These are phyloP conservation scores for Pleoardoris graminearum DNA, from an alignment of 2,329 filamentous ascomycete genomes.

Conservation along the genomic window DNA sequence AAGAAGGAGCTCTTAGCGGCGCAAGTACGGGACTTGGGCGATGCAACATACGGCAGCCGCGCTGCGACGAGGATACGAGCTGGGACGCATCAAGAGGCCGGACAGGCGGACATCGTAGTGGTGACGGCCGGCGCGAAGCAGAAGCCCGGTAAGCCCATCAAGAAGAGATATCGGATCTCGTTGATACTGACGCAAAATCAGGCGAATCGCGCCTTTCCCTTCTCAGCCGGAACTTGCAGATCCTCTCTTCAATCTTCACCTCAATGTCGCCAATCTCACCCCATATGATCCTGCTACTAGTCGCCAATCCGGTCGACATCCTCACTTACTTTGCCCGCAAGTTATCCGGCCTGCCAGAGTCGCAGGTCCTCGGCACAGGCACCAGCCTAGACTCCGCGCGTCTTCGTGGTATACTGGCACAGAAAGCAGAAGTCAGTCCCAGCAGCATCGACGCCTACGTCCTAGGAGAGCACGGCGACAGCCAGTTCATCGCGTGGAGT, in stretches of 20 bases:
- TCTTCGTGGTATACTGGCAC: conserved; percentile 51
- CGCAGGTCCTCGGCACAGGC: conserved; percentile 58
- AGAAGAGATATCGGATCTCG: background rate
- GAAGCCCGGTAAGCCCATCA: conserved; percentile 40
- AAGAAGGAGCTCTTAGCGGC: conserved; percentile 53
- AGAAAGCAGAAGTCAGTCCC: conserved; percentile 45
- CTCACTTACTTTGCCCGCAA: conserved; percentile 56
- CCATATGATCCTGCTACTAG: conserved; percentile 55
- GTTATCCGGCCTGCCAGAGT: conserved; percentile 52
- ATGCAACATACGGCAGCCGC: conserved; percentile 53
- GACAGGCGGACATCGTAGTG: conserved; percentile 59
- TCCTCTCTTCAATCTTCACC: conserved; percentile 53
- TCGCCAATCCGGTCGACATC: conserved; percentile 61
- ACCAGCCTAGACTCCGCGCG: conserved; percentile 59
- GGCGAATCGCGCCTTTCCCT: conserved; percentile 53
- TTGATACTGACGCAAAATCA: conserved; percentile 12
- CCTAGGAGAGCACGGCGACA: conserved; percentile 55
- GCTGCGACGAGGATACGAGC: conserved; percentile 51
- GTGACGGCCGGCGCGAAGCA: conserved; percentile 60
- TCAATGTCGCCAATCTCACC: conserved; percentile 55
- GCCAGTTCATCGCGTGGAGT: conserved; percentile 55
- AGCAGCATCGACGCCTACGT: conserved; percentile 51
- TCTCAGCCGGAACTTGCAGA: conserved; percentile 54
- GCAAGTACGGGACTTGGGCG: conserved; percentile 57
- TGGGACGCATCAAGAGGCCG: conserved; percentile 53